Base-by-base conservation (phyloP, 2,329 filamentous ascomycete species). In the Colletotrichum godetiae region DNA sequence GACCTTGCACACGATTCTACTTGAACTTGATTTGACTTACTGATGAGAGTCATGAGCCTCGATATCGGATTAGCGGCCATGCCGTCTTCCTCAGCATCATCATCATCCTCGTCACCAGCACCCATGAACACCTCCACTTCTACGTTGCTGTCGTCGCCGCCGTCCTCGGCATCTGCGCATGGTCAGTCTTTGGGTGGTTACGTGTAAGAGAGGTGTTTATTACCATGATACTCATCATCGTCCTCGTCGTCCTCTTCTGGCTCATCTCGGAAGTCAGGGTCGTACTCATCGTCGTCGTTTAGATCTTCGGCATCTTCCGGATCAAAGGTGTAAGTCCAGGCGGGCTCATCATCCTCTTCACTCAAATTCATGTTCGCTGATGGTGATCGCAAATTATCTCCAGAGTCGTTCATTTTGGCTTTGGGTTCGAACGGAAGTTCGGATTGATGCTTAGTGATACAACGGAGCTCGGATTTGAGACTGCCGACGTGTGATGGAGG, bases 261-360 rank as follows among this genome's bases (percentile, higher is more conserved):
- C 37, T 78, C 77, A n/a, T 80, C 76, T 56, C 76, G 67, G 49
- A 76, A 76, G 13, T 80, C 78, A 10, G 74, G 72, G 19, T 78
- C 76, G 27, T 77, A 72, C 24, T 81, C 81, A n/a, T 80, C 79
- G 24, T 82, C 82, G 15, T 82, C 81, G 12, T 82, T 80, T 5
- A 82, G 78, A 49, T 82, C 79, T n/a, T 76, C 77, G 7, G 57
- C 46, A 52, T 75, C 75, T 31, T 72, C 73, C 49, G 24, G 29
- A 12, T 60, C 63, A 53, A 71, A 66, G 5, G 35, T 22, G 29
- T 57, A 72, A 19, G 53, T 57, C 71, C 71, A 71, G 15, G 29
- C 60, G 12, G 57, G 46, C 27, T 42, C 19, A 13, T 52, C 71
- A 8, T 67, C 56, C 10, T 46, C 67, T n/a, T 31, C 56, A 12